Conservation (phyloP, 176 grass and related monocot species). For the Lolium perenne region DNA sequence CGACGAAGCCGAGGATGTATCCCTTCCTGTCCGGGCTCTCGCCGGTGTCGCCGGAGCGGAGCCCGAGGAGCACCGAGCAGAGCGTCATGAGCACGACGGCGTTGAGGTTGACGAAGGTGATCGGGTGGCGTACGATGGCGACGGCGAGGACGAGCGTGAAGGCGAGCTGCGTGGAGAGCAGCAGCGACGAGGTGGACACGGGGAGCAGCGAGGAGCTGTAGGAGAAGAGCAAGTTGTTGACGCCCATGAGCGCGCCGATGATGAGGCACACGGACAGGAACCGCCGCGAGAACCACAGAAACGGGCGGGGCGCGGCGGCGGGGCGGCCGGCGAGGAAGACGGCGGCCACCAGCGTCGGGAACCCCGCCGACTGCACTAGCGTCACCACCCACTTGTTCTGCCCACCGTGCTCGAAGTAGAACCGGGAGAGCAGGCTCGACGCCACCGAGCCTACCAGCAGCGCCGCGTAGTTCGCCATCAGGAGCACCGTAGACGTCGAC, state of each 20-base stretch:
- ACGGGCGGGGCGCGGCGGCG: conserved; percentile 30
- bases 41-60: conserved; percentile 48
- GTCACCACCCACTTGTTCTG: conserved; percentile 81
- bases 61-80: conserved; percentile 76
- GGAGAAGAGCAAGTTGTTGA: conserved; percentile 85
- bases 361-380: conserved; percentile 86
- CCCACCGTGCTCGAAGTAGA: conserved; percentile 85
- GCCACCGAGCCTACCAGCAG: conserved; percentile 77
- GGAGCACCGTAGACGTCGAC: conserved; percentile 37
- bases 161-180: conserved; percentile 86
- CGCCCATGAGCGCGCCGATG: conserved; percentile 72
- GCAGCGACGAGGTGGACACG: conserved; percentile 81
- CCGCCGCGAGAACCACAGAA: conserved; percentile 59
- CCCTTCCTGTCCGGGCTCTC: conserved; percentile 43
- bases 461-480: conserved; percentile 63
- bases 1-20: conserved; percentile 71
- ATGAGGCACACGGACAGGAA: conserved; percentile 58
- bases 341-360: conserved; percentile 63
- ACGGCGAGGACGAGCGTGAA: conserved; percentile 86
- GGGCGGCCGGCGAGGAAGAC: conserved; percentile 38
- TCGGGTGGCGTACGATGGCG: conserved; percentile 74
- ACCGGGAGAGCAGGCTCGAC: conserved; percentile 78
- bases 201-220: conserved; percentile 83
- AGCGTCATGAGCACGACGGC: conserved; percentile 73
- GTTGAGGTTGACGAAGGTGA: conserved; percentile 87